Evolutionary conservation across 352 stramenopile genomes (phyloP).

Genomic region (Globisporangium mamillatum): DNA sequence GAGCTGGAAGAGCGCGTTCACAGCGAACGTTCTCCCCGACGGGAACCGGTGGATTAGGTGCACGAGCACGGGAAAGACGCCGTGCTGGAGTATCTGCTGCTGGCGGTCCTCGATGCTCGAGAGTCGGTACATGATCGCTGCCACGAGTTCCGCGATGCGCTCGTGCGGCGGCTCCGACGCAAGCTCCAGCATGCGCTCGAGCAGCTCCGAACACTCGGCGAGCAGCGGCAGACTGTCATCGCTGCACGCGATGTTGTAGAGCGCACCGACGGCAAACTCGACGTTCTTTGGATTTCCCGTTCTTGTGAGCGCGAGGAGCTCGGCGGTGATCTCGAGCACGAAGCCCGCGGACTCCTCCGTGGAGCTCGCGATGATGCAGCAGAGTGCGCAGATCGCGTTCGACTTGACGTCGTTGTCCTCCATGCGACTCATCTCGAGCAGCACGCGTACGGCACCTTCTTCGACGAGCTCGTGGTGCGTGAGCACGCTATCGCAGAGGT

Average conservation of each 20-base stretch:
- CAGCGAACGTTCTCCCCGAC: constrained; percentile 35
- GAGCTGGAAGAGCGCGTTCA: constrained; percentile 60
- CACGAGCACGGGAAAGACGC: constrained; percentile 49
- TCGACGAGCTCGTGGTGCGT: constrained; percentile 75
- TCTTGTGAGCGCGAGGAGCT: constrained; percentile 48
- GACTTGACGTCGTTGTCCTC: constrained; percentile 48
- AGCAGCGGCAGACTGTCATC: constrained; percentile 59
- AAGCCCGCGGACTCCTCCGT: constrained; percentile 48
- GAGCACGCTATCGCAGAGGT: constrained; percentile 68
- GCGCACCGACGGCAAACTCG: constrained; percentile 53
- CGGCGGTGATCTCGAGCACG: constrained; percentile 49
- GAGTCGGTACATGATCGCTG: constrained; percentile 57
- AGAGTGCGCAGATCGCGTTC: constrained; percentile 67
- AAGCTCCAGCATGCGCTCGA: constrained; percentile 42
- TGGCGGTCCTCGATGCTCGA: constrained; percentile 21
- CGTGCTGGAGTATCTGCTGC: constrained; percentile 33
- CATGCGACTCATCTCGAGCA: constrained; percentile 62
- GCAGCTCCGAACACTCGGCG: constrained; percentile 26
- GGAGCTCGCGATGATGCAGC: constrained; percentile 61
- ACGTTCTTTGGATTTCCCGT: constrained; percentile 28
- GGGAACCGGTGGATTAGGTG: constrained; percentile 45
- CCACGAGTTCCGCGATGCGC: constrained; percentile 46
- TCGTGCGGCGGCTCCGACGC: constrained; percentile 23
- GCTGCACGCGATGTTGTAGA: constrained; percentile 80
- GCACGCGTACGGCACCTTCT: constrained; percentile 40